These are phyloP conservation scores for Pisolithus microcarpus DNA, from an alignment of 768 basidiomycete species.

Conservation along the genomic window DNA sequence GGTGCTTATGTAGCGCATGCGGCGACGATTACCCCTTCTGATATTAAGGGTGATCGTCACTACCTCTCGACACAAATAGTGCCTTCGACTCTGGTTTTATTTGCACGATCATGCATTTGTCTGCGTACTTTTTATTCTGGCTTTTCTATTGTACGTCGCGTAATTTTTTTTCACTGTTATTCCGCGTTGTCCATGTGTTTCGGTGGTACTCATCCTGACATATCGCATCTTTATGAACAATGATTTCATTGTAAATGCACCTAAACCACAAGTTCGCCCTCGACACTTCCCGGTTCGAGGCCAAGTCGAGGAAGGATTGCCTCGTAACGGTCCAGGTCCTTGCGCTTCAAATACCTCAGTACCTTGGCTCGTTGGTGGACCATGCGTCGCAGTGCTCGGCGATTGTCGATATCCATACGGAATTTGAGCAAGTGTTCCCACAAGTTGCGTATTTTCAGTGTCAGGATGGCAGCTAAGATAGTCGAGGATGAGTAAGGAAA, in stretches of 20 bases:
- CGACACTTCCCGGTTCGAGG: slow-evolving; percentile 71
- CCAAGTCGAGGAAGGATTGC: slow-evolving; percentile 64
- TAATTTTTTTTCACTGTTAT: too few relatives aligned
- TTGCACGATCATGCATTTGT: too few relatives aligned
- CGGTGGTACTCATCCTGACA: too few relatives aligned
- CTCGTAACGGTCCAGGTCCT: slow-evolving; percentile 67
- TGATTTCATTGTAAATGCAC: neutral
- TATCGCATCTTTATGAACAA: too few relatives aligned
- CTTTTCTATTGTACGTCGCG: too few relatives aligned
- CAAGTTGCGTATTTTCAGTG: slow-evolving; percentile 77
- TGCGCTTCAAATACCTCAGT: slow-evolving; percentile 67
- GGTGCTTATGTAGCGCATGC: neutral
- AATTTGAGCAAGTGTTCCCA: slow-evolving; percentile 65
- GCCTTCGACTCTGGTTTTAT: too few relatives aligned
- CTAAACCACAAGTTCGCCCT: slow-evolving; percentile 83
- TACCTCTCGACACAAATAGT: too few relatives aligned
- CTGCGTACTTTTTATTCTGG: too few relatives aligned
- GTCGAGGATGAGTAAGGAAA: neutral
- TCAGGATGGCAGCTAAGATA: slow-evolving; percentile 71
- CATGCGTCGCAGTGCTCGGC: slow-evolving; percentile 65
- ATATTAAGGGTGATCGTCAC: too few relatives aligned
- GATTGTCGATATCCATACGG: slow-evolving; percentile 71
- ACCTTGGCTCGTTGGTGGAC: slow-evolving; percentile 80
- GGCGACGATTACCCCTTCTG: neutral
- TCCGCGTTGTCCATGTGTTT: too few relatives aligned